These are phyloP conservation scores for Mrakia gelida DNA, from an alignment of 768 basidiomycete species.

Conservation along the genomic window DNA sequence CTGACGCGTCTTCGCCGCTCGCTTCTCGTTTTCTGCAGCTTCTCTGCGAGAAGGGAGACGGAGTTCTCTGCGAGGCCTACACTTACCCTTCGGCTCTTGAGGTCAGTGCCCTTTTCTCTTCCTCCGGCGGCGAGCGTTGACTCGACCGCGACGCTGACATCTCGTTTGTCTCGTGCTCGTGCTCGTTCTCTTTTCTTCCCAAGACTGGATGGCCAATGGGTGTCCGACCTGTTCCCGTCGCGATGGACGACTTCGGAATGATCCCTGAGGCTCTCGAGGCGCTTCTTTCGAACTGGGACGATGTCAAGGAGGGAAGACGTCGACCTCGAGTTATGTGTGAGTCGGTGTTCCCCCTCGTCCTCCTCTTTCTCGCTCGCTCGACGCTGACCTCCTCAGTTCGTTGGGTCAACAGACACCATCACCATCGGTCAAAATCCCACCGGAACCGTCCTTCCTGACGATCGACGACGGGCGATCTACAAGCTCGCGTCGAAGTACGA, in stretches of 20 bases:
- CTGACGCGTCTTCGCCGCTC: neutral
- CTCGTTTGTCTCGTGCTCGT: too few relatives aligned
- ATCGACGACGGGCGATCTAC: slow-evolving; percentile 53
- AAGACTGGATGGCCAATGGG: slow-evolving; percentile 31
- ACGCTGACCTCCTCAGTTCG: neutral
- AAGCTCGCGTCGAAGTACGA: slow-evolving; percentile 47
- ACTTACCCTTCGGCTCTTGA: slow-evolving; percentile 34
- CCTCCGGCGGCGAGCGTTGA: neutral
- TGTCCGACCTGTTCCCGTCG: slow-evolving; percentile 30
- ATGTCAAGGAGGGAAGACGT: slow-evolving; percentile 47
- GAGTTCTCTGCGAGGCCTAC: slow-evolving; percentile 27
- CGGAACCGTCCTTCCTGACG: slow-evolving; percentile 50
- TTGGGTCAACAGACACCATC: neutral
- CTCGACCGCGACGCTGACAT: neutral
- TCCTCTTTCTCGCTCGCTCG: neutral
- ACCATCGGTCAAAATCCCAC: slow-evolving; percentile 52
- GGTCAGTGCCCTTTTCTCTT: neutral
- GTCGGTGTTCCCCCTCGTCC: neutral
- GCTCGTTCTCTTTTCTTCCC: neutral
- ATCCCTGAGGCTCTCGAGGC: slow-evolving; percentile 53
- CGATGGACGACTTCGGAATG: slow-evolving; percentile 31
- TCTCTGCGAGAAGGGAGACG: slow-evolving; percentile 32
- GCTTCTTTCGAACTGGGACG: slow-evolving; percentile 50
- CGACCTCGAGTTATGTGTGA: slow-evolving; percentile 51
- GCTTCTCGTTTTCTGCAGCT: slow-evolving; percentile 23